Conservation (phyloP, 2,329 filamentous ascomycete species). For the Didymella glomerata region DNA sequence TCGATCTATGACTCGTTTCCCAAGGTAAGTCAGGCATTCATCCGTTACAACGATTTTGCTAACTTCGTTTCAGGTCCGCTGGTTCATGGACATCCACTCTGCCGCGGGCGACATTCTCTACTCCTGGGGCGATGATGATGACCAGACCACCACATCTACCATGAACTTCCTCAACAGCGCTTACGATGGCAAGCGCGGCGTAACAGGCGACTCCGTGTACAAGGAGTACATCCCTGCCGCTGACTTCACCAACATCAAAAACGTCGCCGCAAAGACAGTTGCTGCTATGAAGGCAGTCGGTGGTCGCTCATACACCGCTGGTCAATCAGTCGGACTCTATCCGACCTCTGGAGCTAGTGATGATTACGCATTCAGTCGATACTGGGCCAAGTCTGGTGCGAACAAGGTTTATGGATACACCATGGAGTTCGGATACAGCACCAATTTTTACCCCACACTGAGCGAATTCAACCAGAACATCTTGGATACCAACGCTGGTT, state of each 20-base stretch:
- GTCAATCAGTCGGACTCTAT: conserved; percentile 51
- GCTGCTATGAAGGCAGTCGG: conserved; percentile 51
- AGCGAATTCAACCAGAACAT: conserved; percentile 54
- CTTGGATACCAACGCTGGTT: conserved; percentile 52
- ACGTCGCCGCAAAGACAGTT: conserved; percentile 45
- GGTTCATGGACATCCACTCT: conserved; percentile 68
- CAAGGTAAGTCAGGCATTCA: conserved; percentile 29
- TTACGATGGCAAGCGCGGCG: conserved; percentile 62
- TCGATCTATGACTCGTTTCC: conserved; percentile 61
- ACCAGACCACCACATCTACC: conserved; percentile 56
- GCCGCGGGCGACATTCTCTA: conserved; percentile 63
- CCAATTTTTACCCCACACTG: conserved; percentile 53
- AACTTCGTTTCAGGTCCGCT: conserved; percentile 51
- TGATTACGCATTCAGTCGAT: conserved; percentile 53
- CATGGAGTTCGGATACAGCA: conserved; percentile 52
- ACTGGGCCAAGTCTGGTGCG: conserved; percentile 43
- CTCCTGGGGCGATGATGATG: conserved; percentile 65
- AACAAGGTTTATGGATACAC: conserved; percentile 55
- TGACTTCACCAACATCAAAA: conserved; percentile 47
- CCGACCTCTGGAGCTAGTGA: conserved; percentile 51
- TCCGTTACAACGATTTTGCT: not conserved
- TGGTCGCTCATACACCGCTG: conserved; percentile 44
- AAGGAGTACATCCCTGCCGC: conserved; percentile 52
- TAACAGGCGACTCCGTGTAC: conserved; percentile 62
- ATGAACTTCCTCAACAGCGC: conserved; percentile 64